Base-by-base conservation (phyloP, 176 grass and related monocot species). In the Microstegium vimineum region DNA sequence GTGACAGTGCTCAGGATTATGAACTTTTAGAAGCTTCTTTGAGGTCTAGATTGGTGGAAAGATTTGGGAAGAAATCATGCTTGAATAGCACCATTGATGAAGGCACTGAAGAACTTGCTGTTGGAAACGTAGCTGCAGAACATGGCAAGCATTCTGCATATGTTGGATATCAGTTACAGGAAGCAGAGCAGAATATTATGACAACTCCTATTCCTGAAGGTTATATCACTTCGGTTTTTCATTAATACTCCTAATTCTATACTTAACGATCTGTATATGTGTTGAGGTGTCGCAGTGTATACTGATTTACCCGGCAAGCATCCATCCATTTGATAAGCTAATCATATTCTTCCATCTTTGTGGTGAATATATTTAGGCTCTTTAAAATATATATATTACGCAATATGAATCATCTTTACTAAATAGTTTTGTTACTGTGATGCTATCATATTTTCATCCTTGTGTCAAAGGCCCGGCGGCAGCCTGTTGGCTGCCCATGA, bases 11-110 rank as follows among this genome's bases (percentile, higher is more conserved):
- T 5, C 81, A 81, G 47, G 95, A 98, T 66, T 93, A 98, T 84
- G 89, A 94, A 57, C 92, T 91, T 78, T 86, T 97, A 86, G 93
- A 99, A 93, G 96, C 91, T 87, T 89, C 87, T 78, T 88, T 99
- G 73, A 95, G 96, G 76, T 99, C 96, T 74, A 88, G 86, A 67
- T 86, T 99, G 71, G 93, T 99, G 8, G 91, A 94, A 56, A 81
- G 81, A 76, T 92, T 93, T 43, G 71, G 87, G 41, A 91, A 86
- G 80, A 95, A 91, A 83, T 46, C 89, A 67, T 74, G 52, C 45
- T 54, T 81, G 43, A 90, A 85, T 79, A 71, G 30, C 86, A 60
- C 73, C 41, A 49, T 77, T 78, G 87, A 85, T 78, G 87, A 85
- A 57, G 82, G 73, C 26, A 60, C 80, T 66, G 83, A 84, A 75